Evolutionary conservation across 106 monocot species (phyloP).

Genomic region (Dendrobium nobile): DNA sequence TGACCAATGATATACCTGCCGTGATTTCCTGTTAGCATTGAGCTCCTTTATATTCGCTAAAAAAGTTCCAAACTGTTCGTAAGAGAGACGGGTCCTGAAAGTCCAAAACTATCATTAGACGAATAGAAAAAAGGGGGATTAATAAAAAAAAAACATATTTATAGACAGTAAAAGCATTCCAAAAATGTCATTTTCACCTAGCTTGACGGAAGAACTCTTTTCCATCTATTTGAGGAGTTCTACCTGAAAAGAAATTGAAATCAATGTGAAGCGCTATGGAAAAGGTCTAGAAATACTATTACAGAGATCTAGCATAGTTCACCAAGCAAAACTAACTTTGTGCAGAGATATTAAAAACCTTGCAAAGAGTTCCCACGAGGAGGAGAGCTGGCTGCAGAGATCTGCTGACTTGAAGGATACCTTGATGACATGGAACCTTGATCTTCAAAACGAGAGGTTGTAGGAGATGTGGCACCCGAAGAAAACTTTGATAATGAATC

Average conservation of each 20-base stretch:
- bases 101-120: too few relatives aligned
- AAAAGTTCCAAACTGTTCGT: conserved; percentile 93
- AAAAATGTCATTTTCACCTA: conserved; percentile 31
- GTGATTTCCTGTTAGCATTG: conserved; percentile 81
- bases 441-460: conserved; percentile 41
- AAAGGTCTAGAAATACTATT: neutral
- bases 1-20: conserved; percentile 38
- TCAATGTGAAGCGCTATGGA: neutral
- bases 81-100: conserved; percentile 82
- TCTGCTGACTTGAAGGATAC: conserved; percentile 52
- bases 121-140: neutral
- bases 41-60: conserved; percentile 92
- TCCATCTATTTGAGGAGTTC: conserved; percentile 71
- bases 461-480: conserved; percentile 50
- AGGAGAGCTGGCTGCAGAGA: conserved; percentile 54
- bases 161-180: neutral
- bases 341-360: neutral
- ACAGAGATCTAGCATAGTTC: neutral
- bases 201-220: conserved; percentile 98
- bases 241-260: conserved; percentile 31
- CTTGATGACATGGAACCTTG: conserved; percentile 33
- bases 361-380: conserved; percentile 19
- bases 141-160: neutral
- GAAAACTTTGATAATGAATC: conserved; percentile 45
- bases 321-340: neutral